phyloP scores from a whole-genome alignment of 2,329 filamentous ascomycete genomes.

The Davidsoniella eucalypti region DNA sequence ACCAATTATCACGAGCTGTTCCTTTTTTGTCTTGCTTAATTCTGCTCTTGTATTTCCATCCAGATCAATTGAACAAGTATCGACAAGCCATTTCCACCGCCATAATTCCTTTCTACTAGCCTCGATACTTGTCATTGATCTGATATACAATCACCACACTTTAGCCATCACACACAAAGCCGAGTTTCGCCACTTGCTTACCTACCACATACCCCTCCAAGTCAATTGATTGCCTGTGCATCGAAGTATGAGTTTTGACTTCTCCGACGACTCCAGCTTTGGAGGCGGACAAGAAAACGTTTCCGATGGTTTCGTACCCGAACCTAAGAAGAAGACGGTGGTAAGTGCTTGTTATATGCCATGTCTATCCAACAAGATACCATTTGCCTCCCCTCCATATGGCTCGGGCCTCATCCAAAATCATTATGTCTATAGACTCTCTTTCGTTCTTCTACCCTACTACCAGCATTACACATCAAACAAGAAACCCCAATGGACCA shows the following conservation, averaged over 20 bases:
- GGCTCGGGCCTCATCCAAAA: too few relatives aligned
- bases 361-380: too few relatives aligned
- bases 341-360: not conserved
- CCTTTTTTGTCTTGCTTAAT: too few relatives aligned
- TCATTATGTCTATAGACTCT: too few relatives aligned
- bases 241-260: conserved; percentile 35
- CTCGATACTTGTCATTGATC: too few relatives aligned
- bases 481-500: conserved; percentile 1
- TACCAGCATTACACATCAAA: not conserved
- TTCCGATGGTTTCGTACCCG: conserved; percentile 26
- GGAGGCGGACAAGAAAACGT: conserved; percentile 23
- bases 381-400: not conserved
- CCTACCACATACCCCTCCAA: not conserved
- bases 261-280: conserved; percentile 43
- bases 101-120: too few relatives aligned
- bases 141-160: not conserved
- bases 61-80: too few relatives aligned
- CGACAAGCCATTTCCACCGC: too few relatives aligned
- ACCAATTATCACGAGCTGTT: too few relatives aligned
- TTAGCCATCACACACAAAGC: not conserved
- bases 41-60: too few relatives aligned
- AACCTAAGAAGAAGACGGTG: conserved; percentile 5
- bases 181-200: not conserved
- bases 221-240: not conserved
- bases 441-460: not conserved